These are phyloP conservation scores for Zea mays DNA, from an alignment of 176 grass and related monocot species.

Conservation along the genomic window Zm-B73-REFERENCE-NAM-5.0 NC_050104.1:111324001-111324500, in stretches of 20 bases:
- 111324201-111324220: neutral
- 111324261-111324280: no score
- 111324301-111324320: no score
- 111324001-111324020: slow-evolving; percentile 6
- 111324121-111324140: neutral
- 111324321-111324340: slow-evolving; percentile 1
- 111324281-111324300: no score
- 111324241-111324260: no score
- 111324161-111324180: neutral
- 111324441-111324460: slow-evolving; percentile 28
- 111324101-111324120: neutral
- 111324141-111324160: neutral
- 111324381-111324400: neutral
- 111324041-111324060: neutral
- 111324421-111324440: slow-evolving; percentile 5
- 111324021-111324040: neutral
- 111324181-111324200: neutral
- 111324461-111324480: neutral
- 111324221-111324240: neutral
- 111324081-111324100: neutral
- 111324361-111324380: slow-evolving; percentile 1
- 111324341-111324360: neutral
- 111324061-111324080: neutral
- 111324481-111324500: no score
- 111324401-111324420: neutral